Conservation (phyloP, 768 basidiomycete species). For the Punctularia strigosozonata region DNA sequence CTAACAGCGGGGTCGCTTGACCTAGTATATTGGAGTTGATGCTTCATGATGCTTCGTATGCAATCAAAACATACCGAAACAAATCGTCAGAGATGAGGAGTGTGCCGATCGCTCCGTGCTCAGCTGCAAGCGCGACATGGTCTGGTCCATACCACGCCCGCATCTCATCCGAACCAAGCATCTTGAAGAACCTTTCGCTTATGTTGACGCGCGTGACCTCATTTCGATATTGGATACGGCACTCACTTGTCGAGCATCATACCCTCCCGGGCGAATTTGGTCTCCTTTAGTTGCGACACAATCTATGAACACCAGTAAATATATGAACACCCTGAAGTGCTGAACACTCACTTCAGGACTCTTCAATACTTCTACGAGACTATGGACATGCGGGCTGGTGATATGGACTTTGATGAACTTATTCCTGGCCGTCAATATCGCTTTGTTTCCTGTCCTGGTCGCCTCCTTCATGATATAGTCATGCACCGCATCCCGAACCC, state of each 20-base stretch:
- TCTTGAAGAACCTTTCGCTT: constrained; percentile 81
- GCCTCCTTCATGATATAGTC: constrained; percentile 82
- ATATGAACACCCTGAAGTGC: not conserved
- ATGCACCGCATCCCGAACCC: constrained; percentile 82
- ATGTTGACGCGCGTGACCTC: constrained; percentile 1
- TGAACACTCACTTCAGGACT: constrained; percentile 69
- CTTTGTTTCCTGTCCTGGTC: constrained; percentile 67
- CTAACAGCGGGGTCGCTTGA: constrained; percentile 65
- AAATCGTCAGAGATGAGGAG: constrained; percentile 91
- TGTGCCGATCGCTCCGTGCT: constrained; percentile 88
- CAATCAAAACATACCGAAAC: constrained; percentile 51
- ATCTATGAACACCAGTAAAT: constrained; percentile 31
- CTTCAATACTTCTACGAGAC: constrained; percentile 85
- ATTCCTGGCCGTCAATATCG: constrained; percentile 62
- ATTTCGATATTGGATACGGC: not conserved
- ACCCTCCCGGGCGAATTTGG: constrained; percentile 93
- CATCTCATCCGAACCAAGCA: constrained; percentile 89
- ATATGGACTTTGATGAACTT: constrained; percentile 89
- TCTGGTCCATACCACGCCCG: constrained; percentile 98
- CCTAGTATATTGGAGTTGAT: constrained; percentile 12
- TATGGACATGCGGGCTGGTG: constrained; percentile 91
- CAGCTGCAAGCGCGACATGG: constrained; percentile 85
- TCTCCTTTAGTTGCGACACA: constrained; percentile 70
- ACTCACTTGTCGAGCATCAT: constrained; percentile 76
- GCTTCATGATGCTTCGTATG: not conserved